phyloP scores from a whole-genome alignment of 2,329 filamentous ascomycete genomes.

The Lasiodiplodia sp. region DNA sequence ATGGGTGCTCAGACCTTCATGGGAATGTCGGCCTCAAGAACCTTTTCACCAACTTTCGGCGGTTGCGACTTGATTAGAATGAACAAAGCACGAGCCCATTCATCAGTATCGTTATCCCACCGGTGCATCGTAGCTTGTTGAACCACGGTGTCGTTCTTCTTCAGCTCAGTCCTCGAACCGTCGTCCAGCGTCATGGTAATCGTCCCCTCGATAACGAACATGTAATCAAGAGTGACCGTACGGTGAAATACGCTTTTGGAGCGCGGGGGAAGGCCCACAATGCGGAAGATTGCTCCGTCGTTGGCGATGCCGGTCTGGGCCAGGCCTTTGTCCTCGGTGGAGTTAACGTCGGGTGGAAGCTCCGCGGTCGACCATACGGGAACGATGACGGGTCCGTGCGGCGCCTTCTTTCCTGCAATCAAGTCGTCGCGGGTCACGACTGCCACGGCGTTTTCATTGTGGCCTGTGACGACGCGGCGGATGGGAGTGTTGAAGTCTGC shows the following conservation, averaged over 20 bases:
- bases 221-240: constrained; percentile 3
- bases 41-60: constrained; percentile 13
- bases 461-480: constrained; percentile 13
- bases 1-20: constrained; percentile 1
- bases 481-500: constrained; percentile 14
- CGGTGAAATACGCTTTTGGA: constrained; percentile 18
- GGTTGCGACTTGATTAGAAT: constrained; percentile 17
- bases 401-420: constrained; percentile 4
- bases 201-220: constrained; percentile 18
- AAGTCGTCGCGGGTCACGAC: constrained; percentile 1
- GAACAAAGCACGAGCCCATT: constrained; percentile 9
- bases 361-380: constrained; percentile 12
- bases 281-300: neutral
- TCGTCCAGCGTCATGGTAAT: constrained; percentile 17
- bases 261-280: neutral
- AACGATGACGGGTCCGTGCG: neutral
- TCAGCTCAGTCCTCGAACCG: constrained; percentile 7
- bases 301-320: constrained; percentile 1
- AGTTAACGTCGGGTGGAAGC: constrained; percentile 17
- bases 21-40: constrained; percentile 12
- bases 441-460: neutral
- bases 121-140: constrained; percentile 16
- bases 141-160: constrained; percentile 17
- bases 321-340: neutral
- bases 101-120: constrained; percentile 21